Percentiles rank a stretch among this genome's conserved stretches.
These are phyloP conservation scores for Eucalyptus cladocalyx DNA, from an alignment of 345 rosid species.

Conservation along the genomic window DNA sequence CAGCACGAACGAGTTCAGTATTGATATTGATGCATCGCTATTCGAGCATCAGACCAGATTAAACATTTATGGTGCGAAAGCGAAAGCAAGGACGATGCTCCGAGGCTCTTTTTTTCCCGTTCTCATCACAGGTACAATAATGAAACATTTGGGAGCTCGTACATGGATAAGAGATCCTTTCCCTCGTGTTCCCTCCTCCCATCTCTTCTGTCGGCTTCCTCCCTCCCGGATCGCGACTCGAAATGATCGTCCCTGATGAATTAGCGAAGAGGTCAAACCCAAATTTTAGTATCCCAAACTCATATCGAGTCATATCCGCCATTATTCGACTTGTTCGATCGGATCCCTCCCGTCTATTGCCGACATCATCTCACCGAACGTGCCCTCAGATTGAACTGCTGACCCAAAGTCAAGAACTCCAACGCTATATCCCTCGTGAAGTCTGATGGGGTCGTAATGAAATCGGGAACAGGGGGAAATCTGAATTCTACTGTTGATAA, in stretches of 20 bases:
- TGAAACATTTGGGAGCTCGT: background rate
- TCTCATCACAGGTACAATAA: background rate
- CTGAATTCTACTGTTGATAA: too few relatives aligned
- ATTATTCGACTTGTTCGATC: background rate
- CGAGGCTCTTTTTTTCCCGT: background rate
- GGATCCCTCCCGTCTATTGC: background rate
- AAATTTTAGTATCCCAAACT: background rate
- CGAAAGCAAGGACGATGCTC: background rate
- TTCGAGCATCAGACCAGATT: background rate
- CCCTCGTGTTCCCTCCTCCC: background rate
- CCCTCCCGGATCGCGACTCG: background rate
- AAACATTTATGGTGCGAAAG: background rate
- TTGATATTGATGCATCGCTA: background rate
- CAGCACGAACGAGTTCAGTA: background rate
- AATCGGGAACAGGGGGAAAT: too few relatives aligned
- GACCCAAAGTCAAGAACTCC: background rate
- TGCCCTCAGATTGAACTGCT: background rate
- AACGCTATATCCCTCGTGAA: background rate
- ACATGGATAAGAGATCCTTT: background rate
- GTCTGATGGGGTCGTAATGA: background rate
- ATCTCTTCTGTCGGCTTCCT: background rate
- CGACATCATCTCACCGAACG: background rate
- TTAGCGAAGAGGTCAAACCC: background rate
- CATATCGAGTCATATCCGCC: background rate
- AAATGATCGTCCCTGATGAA: background rate